Conservation (phyloP, 768 basidiomycete species). For the Suillus subalutaceus region DNA sequence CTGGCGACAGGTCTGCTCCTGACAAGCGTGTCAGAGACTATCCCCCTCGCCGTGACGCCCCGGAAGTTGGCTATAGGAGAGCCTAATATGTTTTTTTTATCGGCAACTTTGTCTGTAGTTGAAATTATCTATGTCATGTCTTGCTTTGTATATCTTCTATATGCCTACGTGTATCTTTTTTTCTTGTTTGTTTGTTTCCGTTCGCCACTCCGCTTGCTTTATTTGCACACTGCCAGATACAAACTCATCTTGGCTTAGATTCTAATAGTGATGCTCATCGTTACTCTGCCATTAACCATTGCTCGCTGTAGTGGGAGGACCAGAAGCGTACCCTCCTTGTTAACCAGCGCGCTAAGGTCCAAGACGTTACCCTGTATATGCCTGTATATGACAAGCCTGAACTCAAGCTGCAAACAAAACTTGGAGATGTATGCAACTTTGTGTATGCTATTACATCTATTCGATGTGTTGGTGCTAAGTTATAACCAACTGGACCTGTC, state of each 20-base stretch:
- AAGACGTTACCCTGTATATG: not conserved
- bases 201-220: not conserved
- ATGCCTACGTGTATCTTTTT: not conserved
- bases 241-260: not conserved
- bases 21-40: constrained; percentile 42
- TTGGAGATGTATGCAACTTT: not conserved
- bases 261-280: not conserved
- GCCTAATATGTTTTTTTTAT: constrained; percentile 19
- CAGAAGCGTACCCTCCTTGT: not conserved
- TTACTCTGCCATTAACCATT: not conserved
- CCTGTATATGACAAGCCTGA: too few relatives aligned
- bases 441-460: constrained; percentile 10
- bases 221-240: not conserved
- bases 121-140: not conserved
- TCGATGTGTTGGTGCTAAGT: not conserved
- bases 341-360: not conserved
- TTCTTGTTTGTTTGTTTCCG: not conserved
- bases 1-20: constrained; percentile 52
- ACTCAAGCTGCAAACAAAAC: not conserved
- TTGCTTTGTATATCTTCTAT: constrained; percentile 2
- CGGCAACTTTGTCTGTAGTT: constrained; percentile 5
- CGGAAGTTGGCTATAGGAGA: constrained; percentile 36
- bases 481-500: constrained; percentile 1
- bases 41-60: constrained; percentile 36
- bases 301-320: not conserved